Percentiles rank a stretch among this genome's conserved stretches.
These are phyloP conservation scores for Populus euphratica DNA, from an alignment of 345 rosid species.

Conservation along the genomic window DNA sequence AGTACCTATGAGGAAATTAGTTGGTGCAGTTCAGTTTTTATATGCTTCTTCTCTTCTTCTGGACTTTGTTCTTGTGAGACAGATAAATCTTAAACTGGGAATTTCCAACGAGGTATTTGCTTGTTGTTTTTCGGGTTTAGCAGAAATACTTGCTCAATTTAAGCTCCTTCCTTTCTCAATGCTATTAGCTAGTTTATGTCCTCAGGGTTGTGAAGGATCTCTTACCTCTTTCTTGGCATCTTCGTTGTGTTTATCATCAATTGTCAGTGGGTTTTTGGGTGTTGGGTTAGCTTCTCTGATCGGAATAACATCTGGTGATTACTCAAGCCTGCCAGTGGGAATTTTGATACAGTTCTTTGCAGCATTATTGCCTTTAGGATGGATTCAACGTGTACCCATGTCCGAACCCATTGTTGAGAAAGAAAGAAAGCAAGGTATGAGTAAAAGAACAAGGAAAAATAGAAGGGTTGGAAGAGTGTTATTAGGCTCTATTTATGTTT, in stretches of 20 bases:
- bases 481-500: conserved; percentile 32
- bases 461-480: conserved; percentile 59
- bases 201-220: conserved; percentile 84
- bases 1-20: conserved; percentile 62
- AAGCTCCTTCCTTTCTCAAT: conserved; percentile 77
- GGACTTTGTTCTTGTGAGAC: conserved; percentile 63
- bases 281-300: conserved; percentile 71
- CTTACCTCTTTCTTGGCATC: conserved; percentile 83
- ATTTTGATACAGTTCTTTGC: conserved; percentile 60
- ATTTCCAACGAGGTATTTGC: conserved; percentile 63
- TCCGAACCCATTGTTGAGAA: conserved; percentile 40
- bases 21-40: conserved; percentile 45
- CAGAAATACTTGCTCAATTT: conserved; percentile 74
- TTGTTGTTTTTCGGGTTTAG: conserved; percentile 70
- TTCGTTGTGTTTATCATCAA: conserved; percentile 66
- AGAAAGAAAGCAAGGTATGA: conserved; percentile 41
- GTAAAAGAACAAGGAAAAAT: conserved; percentile 51
- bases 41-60: conserved; percentile 71
- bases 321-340: conserved; percentile 54
- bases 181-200: conserved; percentile 63
- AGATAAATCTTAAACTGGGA: conserved; percentile 58
- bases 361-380: conserved; percentile 60
- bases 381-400: conserved; percentile 54
- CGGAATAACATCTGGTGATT: conserved; percentile 58
- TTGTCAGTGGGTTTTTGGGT: conserved; percentile 63